Conservation (phyloP, 441 rosid genomes). For the Hypseocharis bilobata region DNA sequence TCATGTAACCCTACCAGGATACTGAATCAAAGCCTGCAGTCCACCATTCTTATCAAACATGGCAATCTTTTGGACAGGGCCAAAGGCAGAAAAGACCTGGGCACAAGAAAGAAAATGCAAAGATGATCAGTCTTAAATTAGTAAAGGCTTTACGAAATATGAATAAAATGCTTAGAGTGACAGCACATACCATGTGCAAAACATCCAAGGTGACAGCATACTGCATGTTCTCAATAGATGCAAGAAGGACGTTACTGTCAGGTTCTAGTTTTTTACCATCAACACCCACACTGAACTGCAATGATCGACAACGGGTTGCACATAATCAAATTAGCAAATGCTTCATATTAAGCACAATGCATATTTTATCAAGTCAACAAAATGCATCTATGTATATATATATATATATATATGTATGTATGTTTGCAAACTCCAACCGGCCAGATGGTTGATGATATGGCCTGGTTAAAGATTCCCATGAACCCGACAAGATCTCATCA, state of each 20-base stretch:
- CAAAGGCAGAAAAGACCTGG: conserved; percentile 87
- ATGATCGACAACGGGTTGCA: conserved; percentile 12
- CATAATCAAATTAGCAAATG: neutral
- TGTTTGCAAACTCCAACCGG: too few species aligned
- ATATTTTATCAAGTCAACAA: neutral
- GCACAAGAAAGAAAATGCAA: conserved; percentile 8
- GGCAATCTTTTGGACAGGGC: conserved; percentile 92
- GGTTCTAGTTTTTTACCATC: conserved; percentile 95
- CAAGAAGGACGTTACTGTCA: conserved; percentile 95
- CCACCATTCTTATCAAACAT: conserved; percentile 98
- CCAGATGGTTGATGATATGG: too few species aligned
- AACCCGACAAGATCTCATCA: too few species aligned
- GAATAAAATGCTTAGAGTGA: neutral
- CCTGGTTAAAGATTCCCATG: too few species aligned
- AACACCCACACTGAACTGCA: conserved; percentile 59
- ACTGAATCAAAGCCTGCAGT: conserved; percentile 86
- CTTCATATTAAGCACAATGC: neutral
- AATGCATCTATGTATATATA: neutral
- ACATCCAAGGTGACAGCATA: conserved; percentile 97
- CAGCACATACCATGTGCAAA: conserved; percentile 59
- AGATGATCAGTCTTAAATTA: neutral
- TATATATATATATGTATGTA: too few species aligned
- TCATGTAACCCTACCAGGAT: conserved; percentile 48
- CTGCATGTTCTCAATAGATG: conserved; percentile 99
- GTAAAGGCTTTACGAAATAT: neutral